Conservation (phyloP, 768 basidiomycete species). For the Vararia minispora region DNA sequence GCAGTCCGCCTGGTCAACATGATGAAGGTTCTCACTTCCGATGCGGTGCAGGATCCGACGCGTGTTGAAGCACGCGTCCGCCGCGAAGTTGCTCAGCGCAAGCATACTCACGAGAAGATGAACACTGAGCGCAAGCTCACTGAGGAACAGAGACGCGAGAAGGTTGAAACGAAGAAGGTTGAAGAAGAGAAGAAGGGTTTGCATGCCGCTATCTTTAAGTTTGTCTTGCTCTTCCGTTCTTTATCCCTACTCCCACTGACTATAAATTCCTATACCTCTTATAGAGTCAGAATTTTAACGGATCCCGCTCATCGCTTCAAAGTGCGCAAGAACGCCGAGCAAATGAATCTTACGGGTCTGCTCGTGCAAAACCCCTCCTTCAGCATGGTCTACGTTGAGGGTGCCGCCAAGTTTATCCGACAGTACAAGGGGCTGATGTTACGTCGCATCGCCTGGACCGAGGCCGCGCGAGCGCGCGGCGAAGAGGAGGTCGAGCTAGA, state of each 20-base stretch:
- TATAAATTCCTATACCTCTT: constrained; percentile 1
- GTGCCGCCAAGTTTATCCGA: constrained; percentile 73
- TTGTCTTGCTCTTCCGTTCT: constrained; percentile 21
- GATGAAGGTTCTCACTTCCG: constrained; percentile 95
- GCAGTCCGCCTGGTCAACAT: constrained; percentile 87
- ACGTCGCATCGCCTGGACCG: constrained; percentile 88
- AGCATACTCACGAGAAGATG: constrained; percentile 85
- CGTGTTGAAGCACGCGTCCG: constrained; percentile 93
- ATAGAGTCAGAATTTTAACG: constrained; percentile 75
- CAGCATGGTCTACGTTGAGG: constrained; percentile 89
- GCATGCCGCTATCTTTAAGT: constrained; percentile 87
- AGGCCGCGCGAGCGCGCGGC: constrained; percentile 71
- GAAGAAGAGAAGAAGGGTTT: constrained; percentile 84
- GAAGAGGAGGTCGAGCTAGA: constrained; percentile 60
- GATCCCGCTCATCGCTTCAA: constrained; percentile 94
- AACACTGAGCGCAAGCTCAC: constrained; percentile 88
- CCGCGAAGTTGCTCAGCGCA: constrained; percentile 84
- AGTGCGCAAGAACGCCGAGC: constrained; percentile 93
- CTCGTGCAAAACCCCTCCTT: constrained; percentile 88
- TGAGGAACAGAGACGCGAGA: constrained; percentile 81
- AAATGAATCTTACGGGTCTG: constrained; percentile 76
- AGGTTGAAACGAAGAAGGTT: constrained; percentile 72
- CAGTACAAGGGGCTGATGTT: constrained; percentile 84
- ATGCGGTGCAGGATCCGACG: constrained; percentile 96
- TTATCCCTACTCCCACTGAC: background rate